Base-by-base conservation (phyloP, 2,329 filamentous ascomycete species). In the Exutisphaerella laricina region DNA sequence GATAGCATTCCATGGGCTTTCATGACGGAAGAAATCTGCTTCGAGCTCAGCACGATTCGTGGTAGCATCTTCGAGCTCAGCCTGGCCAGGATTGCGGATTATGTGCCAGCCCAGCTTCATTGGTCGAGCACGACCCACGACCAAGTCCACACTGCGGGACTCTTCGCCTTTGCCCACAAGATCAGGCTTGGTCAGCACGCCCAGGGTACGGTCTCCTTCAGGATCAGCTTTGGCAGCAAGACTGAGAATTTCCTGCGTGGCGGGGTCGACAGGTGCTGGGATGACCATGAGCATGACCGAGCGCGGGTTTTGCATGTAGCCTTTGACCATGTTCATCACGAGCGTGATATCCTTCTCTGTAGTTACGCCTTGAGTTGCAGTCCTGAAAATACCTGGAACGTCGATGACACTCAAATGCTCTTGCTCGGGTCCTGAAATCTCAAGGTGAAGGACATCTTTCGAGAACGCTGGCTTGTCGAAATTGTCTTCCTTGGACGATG, bases 221-320 rank as follows among this genome's bases (percentile, higher is more conserved):
- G 43, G 39, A 45, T 71, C 67, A 8, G 49, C 46, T 5, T 61
- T 49, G 6, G 60, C 59, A 31, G 70, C 68, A 29, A 68, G 53
- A 18, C 66, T 56, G 1, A 74, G 54, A 26, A 75, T 72, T 23
- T 69, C 64, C 39, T 74, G 69, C 0, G 64, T 73, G 0, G 64
- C 66, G 20, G 71, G 59, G 39, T 76, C 70, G 3, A 66, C 63
- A 21, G 66, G 67, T 7, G 67, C 65, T 0, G 65, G 66, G 2
- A 73, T 53, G 0, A 73, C 70, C 0, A 66, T 59, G 1, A 73
- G 58, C 22, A 72, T 70, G 28, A 70, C 59, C 1, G 64, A 64
- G 4, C 67, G 58, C 0, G 57, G 52, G 39, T 68, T 67, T 14
- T 57, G 23, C 59, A 71, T 68, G 45, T 71, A 70, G 0, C 36